A percentile compares a stretch with the other conserved stretches of the same genome.
phyloP scores from a whole-genome alignment of 2,329 filamentous ascomycete genomes.

The Penicillium psychrosexuale region DNA sequence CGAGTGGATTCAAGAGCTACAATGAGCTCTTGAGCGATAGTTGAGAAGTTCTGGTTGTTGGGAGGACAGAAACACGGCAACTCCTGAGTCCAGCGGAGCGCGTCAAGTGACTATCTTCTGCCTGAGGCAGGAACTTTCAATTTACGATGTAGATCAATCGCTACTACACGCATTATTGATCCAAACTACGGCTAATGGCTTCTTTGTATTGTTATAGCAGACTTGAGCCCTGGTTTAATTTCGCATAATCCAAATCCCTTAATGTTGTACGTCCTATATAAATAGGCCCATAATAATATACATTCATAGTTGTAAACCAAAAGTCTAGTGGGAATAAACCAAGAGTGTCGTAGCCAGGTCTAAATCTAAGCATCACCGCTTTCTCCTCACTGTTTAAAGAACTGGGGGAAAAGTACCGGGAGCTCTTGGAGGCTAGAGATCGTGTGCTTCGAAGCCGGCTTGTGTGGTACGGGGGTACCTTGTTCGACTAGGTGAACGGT shows the following conservation, averaged over 20 bases:
- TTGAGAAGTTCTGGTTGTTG: constrained; percentile 8
- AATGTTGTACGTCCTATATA: neutral
- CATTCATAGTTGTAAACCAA: constrained; percentile 4
- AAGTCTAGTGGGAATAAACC: constrained; percentile 5
- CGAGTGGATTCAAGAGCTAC: constrained; percentile 10
- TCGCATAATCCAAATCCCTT: neutral
- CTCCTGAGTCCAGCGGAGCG: constrained; percentile 16
- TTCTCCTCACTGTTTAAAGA: constrained; percentile 63
- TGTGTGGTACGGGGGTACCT: constrained; percentile 60
- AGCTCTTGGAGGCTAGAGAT: constrained; percentile 75
- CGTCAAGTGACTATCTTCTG: constrained; percentile 11
- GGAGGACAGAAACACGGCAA: constrained; percentile 1
- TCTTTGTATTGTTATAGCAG: neutral
- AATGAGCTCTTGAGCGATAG: constrained; percentile 12
- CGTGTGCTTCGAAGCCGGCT: constrained; percentile 68
- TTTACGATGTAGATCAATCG: neutral
- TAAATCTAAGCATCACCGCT: constrained; percentile 7
- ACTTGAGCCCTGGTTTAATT: neutral
- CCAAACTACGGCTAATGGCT: neutral
- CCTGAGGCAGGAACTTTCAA: constrained; percentile 19
- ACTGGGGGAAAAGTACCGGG: constrained; percentile 71
- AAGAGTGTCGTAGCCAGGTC: neutral
- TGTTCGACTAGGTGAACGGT: constrained; percentile 82
- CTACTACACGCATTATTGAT: neutral
- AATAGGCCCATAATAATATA: constrained; percentile 1